A percentile compares a stretch with the other conserved stretches of the same genome.
phyloP scores from a whole-genome alignment of 2,329 filamentous ascomycete genomes.

The Apiospora phragmitis region DNA sequence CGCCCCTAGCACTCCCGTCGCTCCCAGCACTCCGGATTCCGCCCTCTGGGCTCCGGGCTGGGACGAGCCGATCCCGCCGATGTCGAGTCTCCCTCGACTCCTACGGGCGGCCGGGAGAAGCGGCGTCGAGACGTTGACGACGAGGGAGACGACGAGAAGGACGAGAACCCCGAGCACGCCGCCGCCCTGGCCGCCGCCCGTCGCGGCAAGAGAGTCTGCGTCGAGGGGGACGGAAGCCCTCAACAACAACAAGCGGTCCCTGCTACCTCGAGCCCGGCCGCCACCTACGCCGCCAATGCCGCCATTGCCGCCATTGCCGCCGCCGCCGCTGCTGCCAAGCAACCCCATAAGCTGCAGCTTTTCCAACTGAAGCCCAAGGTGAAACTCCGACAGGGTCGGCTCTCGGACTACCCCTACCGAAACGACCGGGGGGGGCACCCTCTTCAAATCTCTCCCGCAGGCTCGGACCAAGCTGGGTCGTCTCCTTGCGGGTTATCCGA shows the following conservation, averaged over 20 bases:
- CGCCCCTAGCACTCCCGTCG: neutral
- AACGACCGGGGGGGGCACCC: neutral
- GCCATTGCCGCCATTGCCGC: neutral
- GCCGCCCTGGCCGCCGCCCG: neutral
- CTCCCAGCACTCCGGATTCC: neutral
- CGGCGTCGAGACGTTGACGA: neutral
- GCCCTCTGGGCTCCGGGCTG: neutral
- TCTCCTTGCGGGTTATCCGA: neutral
- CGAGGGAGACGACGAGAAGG: neutral
- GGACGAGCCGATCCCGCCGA: neutral
- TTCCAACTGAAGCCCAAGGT: neutral
- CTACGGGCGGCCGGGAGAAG: neutral
- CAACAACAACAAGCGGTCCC: neutral
- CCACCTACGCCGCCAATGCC: neutral
- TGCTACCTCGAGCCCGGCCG: neutral
- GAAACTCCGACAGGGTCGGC: neutral
- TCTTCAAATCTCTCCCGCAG: neutral
- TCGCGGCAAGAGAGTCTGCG: neutral
- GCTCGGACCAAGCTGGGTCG: neutral
- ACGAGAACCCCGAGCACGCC: neutral
- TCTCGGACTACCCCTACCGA: neutral
- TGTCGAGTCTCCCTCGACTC: neutral
- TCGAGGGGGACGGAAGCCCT: neutral
- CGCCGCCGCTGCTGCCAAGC: neutral
- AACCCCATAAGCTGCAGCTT: neutral